A percentile compares a stretch with the other conserved stretches of the same genome.
Evolutionary conservation across 2,329 filamentous ascomycete species (phyloP).

Genomic region (Aspergillus sp.): DNA sequence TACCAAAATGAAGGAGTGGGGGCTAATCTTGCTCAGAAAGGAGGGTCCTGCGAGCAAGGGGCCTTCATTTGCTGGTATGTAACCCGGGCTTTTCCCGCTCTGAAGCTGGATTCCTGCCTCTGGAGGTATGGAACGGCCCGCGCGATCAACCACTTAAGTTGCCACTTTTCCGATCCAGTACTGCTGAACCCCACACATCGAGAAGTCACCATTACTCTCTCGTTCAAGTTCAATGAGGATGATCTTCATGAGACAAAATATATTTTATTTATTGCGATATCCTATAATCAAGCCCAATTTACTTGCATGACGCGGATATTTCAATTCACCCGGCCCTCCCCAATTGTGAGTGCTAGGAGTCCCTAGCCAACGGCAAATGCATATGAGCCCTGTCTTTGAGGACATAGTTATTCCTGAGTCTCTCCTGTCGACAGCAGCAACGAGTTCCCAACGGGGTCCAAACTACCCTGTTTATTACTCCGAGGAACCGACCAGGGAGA

Average conservation of each 20-base stretch:
- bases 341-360: background rate
- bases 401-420: slow-evolving; percentile 10
- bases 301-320: background rate
- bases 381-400: background rate
- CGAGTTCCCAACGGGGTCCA: background rate
- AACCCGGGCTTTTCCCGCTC: background rate
- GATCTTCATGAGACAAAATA: background rate
- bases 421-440: slow-evolving; percentile 1
- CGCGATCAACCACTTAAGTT: background rate
- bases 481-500: background rate
- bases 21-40: background rate
- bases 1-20: background rate
- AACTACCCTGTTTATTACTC: background rate
- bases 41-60: background rate
- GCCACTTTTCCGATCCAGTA: background rate
- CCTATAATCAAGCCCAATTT: background rate
- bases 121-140: background rate
- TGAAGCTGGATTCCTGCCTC: background rate
- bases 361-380: background rate
- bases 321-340: background rate
- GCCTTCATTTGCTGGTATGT: background rate
- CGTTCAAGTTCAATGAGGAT: background rate
- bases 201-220: background rate
- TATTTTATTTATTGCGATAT: background rate
- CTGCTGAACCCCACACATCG: background rate